A percentile compares a stretch with the other conserved stretches of the same genome.
These are phyloP conservation scores for Kwoniella newhampshirensis DNA, from an alignment of 768 basidiomycete genomes.

Conservation along the genomic window DNA sequence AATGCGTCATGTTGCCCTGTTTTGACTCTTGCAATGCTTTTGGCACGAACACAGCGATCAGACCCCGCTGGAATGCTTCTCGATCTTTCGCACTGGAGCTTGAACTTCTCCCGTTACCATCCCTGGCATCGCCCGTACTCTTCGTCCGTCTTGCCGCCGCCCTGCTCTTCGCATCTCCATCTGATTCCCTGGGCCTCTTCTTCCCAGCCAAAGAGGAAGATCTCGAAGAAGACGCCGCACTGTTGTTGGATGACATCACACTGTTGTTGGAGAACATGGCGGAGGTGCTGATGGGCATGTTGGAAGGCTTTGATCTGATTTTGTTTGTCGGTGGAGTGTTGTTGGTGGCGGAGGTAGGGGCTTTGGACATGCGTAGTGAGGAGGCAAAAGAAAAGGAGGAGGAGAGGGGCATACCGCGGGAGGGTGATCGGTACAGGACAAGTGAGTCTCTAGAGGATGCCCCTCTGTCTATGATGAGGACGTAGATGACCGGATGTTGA, in stretches of 20 bases:
- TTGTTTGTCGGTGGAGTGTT: conserved; percentile 19
- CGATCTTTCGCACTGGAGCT: conserved; percentile 28
- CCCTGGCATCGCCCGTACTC: conserved; percentile 41
- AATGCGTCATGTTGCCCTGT: conserved; percentile 72
- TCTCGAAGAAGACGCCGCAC: conserved; percentile 24
- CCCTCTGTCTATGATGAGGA: too few relatives aligned
- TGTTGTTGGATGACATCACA: conserved; percentile 17
- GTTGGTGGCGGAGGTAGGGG: conserved; percentile 13
- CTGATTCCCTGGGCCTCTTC: conserved; percentile 42
- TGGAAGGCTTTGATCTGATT: conserved; percentile 15
- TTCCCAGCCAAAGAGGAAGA: conserved; percentile 38
- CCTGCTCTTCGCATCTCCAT: conserved; percentile 19
- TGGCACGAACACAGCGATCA: conserved; percentile 53
- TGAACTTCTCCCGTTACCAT: neutral
- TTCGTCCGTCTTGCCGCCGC: conserved; percentile 42
- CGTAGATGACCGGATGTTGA: neutral
- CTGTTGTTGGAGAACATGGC: neutral
- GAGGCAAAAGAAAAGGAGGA: conserved; percentile 30
- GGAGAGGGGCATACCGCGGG: conserved; percentile 26
- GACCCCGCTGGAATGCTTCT: conserved; percentile 50
- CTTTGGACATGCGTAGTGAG: conserved; percentile 34
- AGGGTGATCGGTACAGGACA: neutral
- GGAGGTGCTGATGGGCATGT: conserved; percentile 9
- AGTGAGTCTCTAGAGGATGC: too few relatives aligned
- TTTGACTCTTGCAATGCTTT: conserved; percentile 48